phyloP scores from a whole-genome alignment of 805 yeast species.

The Candida bentonensis region DNA sequence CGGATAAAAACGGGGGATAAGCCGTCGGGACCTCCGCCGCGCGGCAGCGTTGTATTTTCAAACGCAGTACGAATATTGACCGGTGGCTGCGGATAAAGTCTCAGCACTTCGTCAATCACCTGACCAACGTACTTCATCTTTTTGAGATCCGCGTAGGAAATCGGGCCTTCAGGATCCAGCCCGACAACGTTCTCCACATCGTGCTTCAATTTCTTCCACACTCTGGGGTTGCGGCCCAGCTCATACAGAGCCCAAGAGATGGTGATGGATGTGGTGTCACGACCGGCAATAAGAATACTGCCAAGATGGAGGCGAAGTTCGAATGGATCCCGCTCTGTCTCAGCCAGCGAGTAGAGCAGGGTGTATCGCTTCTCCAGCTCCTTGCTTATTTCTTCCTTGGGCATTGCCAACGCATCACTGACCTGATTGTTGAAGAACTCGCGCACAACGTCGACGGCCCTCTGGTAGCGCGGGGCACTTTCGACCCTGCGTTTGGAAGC shows the following conservation, averaged over 20 bases:
- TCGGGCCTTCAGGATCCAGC: slow-evolving; percentile 11
- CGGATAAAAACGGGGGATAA: slow-evolving; percentile 21
- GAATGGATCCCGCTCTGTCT: slow-evolving; percentile 27
- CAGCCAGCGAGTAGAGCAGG: slow-evolving; percentile 28
- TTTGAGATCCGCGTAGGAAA: slow-evolving; percentile 28
- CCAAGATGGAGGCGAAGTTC: slow-evolving; percentile 29
- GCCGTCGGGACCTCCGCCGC: slow-evolving; percentile 30
- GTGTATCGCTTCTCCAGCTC: slow-evolving; percentile 24
- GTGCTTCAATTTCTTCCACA: slow-evolving; percentile 22
- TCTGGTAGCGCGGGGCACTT: slow-evolving; percentile 20
- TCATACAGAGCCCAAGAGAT: slow-evolving; percentile 27
- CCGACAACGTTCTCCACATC: slow-evolving; percentile 19
- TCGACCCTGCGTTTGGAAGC: slow-evolving; percentile 9
- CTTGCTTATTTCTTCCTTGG: slow-evolving; percentile 3
- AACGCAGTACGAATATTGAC: slow-evolving; percentile 27
- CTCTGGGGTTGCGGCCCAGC: slow-evolving; percentile 25
- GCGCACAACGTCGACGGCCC: slow-evolving; percentile 20
- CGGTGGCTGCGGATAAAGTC: slow-evolving; percentile 33
- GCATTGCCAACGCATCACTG: slow-evolving; percentile 20
- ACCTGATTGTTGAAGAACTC: slow-evolving; percentile 27
- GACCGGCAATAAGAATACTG: slow-evolving; percentile 31
- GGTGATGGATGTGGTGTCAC: slow-evolving; percentile 33
- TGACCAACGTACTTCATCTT: slow-evolving; percentile 28
- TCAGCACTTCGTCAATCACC: slow-evolving; percentile 28
- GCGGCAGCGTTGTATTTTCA: slow-evolving; percentile 29